Conservation (phyloP, 1,284 basidiomycete species). For the Chondrostereum purpureum region DNA sequence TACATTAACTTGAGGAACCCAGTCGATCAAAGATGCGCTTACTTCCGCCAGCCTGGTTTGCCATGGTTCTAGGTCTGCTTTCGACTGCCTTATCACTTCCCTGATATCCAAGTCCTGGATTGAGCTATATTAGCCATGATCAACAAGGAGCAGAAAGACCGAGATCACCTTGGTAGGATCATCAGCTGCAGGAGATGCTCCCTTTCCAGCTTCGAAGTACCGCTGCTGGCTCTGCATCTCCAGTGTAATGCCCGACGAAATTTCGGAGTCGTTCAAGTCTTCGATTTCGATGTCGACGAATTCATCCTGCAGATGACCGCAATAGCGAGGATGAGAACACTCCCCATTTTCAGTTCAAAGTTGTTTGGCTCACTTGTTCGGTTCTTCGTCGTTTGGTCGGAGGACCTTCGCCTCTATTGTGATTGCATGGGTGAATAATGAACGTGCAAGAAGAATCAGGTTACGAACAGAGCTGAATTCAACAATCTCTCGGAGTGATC, state of each 20-base stretch:
- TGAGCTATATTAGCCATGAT: neutral
- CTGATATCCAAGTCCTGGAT: constrained; percentile 35
- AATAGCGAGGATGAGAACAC: too few relatives aligned
- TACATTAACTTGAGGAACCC: neutral
- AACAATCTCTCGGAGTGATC: constrained; percentile 91
- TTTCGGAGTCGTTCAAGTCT: constrained; percentile 71
- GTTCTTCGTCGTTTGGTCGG: constrained; percentile 53
- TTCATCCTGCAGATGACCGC: constrained; percentile 37
- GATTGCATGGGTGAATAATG: constrained; percentile 6
- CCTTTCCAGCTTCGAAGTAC: constrained; percentile 65
- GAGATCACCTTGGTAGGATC: constrained; percentile 28
- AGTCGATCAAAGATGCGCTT: neutral
- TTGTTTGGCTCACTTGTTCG: constrained; percentile 33
- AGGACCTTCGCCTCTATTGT: constrained; percentile 48
- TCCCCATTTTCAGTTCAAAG: too few relatives aligned
- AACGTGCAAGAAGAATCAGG: neutral
- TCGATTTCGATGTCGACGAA: constrained; percentile 80
- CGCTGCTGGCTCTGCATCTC: constrained; percentile 78
- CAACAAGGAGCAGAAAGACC: constrained; percentile 3
- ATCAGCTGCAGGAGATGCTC: constrained; percentile 25
- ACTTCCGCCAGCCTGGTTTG: constrained; percentile 48
- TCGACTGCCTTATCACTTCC: constrained; percentile 38
- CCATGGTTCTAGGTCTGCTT: constrained; percentile 50
- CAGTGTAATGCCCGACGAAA: constrained; percentile 65
- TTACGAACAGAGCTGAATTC: constrained; percentile 57